These are phyloP conservation scores for Plasmodium gallinaceum DNA, from an alignment of 169 alveolate species.

Conservation along the genomic window DNA sequence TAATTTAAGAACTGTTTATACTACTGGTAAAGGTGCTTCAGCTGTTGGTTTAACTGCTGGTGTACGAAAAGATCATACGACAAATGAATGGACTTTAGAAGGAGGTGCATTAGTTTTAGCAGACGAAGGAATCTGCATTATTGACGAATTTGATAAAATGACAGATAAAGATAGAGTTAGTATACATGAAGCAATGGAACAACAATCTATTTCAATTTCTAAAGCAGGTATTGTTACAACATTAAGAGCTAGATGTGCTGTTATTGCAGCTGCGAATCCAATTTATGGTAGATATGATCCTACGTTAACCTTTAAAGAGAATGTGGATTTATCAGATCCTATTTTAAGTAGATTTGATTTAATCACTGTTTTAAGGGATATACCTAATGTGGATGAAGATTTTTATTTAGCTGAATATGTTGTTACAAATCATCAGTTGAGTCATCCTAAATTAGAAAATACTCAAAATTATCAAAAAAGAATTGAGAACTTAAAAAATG, in stretches of 20 bases:
- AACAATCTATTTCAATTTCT: conserved; percentile 98
- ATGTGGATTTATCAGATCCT: conserved; percentile 99
- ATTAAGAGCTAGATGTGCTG: conserved; percentile 98
- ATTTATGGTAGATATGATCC: conserved; percentile 97
- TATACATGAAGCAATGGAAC: conserved; percentile 99
- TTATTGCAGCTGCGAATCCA: conserved; percentile 99
- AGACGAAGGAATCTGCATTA: conserved; percentile 99
- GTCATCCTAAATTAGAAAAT: conserved; percentile 93
- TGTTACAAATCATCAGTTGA: conserved; percentile 95
- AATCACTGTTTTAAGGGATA: conserved; percentile 97
- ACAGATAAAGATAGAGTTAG: conserved; percentile 99
- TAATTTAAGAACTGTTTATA: conserved; percentile 96
- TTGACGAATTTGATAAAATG: conserved; percentile 99
- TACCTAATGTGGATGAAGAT: conserved; percentile 95
- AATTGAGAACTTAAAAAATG: conserved; percentile 81
- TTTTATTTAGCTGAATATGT: conserved; percentile 97
- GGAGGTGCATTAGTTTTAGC: conserved; percentile 99
- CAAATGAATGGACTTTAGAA: conserved; percentile 98
- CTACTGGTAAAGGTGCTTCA: conserved; percentile 99
- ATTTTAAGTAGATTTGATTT: conserved; percentile 99
- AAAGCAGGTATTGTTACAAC: conserved; percentile 99
- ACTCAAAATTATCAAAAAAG: conserved; percentile 85
- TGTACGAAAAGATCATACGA: conserved; percentile 97
- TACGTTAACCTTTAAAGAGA: conserved; percentile 96
- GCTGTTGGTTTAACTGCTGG: conserved; percentile 99